Conservation (phyloP, 495 filamentous ascomycete species). For the Entonaema liquescens region DNA sequence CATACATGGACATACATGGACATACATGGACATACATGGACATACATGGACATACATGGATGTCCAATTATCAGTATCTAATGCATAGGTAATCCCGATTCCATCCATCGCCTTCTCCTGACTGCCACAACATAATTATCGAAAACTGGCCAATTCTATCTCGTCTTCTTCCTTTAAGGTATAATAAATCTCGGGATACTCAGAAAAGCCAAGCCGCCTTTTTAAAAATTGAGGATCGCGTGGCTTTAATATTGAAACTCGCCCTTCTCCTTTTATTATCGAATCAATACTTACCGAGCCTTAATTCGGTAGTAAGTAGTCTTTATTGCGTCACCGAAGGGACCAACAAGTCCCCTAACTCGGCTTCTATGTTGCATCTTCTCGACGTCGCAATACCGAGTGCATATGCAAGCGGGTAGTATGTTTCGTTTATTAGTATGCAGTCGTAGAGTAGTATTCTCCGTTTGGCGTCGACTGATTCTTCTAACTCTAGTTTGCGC, state of each 20-base stretch:
- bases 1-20: not conserved
- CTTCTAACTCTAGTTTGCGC: slow-evolving; percentile 35
- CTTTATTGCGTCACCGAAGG: slow-evolving; percentile 26
- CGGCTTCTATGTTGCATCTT: slow-evolving; percentile 34
- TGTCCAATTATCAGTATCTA: not conserved
- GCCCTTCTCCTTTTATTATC: not conserved
- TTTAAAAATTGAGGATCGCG: not conserved
- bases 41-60: not conserved
- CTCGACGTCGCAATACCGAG: slow-evolving; percentile 14
- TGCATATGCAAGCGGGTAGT: slow-evolving; percentile 28
- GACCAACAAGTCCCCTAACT: slow-evolving; percentile 20
- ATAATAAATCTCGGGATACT: not conserved
- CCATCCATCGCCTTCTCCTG: not conserved
- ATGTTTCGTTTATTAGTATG: slow-evolving; percentile 15
- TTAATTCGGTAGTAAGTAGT: slow-evolving; percentile 4
- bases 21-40: not conserved
- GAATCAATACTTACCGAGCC: slow-evolving; percentile 22
- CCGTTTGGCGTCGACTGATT: slow-evolving; percentile 13
- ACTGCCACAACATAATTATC: not conserved
- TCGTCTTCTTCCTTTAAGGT: not conserved
- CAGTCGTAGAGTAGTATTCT: not conserved
- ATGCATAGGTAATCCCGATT: too few relatives aligned
- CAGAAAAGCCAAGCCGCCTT: not conserved
- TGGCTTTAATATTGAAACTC: not conserved
- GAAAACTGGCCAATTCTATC: not conserved